A percentile compares a stretch with the other conserved stretches of the same genome.
phyloP scores from a whole-genome alignment of 2,329 filamentous ascomycete species.

The Berkeleyomyces rouxiae region DNA sequence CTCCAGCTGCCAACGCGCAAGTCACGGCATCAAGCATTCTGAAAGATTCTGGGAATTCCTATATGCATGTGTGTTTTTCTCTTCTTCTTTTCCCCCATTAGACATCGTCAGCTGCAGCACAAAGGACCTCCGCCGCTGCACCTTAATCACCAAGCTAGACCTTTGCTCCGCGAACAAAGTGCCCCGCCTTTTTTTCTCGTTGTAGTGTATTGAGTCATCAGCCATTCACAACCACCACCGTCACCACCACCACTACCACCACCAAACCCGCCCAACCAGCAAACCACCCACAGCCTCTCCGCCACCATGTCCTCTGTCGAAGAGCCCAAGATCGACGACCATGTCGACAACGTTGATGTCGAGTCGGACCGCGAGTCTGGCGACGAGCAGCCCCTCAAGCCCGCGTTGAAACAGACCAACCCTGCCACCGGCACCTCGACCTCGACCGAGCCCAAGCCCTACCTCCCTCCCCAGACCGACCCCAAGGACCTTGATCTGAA shows the following conservation, averaged over 20 bases:
- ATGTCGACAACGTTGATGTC: slow-evolving; percentile 46
- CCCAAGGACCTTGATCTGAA: slow-evolving; percentile 74
- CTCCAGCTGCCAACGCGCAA: not conserved
- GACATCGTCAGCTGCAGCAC: not conserved
- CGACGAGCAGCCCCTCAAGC: slow-evolving; percentile 57
- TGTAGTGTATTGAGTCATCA: slow-evolving; percentile 9
- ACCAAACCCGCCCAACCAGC: not conserved
- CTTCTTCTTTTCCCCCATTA: not conserved
- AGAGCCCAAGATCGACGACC: slow-evolving; percentile 49
- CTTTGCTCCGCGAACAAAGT: not conserved
- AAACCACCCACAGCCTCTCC: not conserved
- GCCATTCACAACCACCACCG: slow-evolving; percentile 3
- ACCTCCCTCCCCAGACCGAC: slow-evolving; percentile 75
- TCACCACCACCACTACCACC: not conserved
- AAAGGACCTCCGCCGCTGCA: not conserved
- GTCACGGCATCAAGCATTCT: not conserved
- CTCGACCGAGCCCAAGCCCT: slow-evolving; percentile 36
- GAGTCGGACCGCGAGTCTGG: slow-evolving; percentile 36
- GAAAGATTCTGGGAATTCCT: not conserved
- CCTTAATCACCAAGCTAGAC: not conserved
- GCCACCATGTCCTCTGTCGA: slow-evolving; percentile 37
- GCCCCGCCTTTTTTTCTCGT: slow-evolving; percentile 10
- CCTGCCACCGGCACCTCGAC: slow-evolving; percentile 22
- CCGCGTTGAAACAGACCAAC: slow-evolving; percentile 61
- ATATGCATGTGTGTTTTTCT: not conserved